Evolutionary conservation across 805 yeast species (phyloP).

Genomic region (Candida anglica): DNA sequence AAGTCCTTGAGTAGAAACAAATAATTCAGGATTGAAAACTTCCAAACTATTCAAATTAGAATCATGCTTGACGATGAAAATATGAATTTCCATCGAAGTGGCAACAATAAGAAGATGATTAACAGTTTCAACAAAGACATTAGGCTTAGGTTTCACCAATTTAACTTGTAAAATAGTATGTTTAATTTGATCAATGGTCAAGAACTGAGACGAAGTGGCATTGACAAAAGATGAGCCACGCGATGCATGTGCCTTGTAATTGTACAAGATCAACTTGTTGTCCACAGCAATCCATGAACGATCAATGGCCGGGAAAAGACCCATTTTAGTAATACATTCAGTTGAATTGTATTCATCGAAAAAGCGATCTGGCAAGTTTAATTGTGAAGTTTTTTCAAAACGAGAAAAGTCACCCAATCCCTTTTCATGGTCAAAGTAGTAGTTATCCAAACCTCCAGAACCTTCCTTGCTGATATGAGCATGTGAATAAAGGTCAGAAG

Average conservation of each 20-base stretch:
- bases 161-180: conserved; percentile 75
- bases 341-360: conserved; percentile 67
- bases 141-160: conserved; percentile 76
- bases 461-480: conserved; percentile 49
- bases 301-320: conserved; percentile 73
- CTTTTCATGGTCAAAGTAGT: conserved; percentile 46
- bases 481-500: conserved; percentile 49
- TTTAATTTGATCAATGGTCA: conserved; percentile 76
- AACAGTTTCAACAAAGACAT: conserved; percentile 76
- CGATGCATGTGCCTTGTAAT: conserved; percentile 47
- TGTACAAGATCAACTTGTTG: conserved; percentile 81
- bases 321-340: conserved; percentile 70
- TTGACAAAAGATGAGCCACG: not conserved
- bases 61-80: conserved; percentile 66
- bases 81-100: conserved; percentile 74
- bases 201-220: conserved; percentile 46
- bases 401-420: conserved; percentile 60
- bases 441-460: conserved; percentile 53
- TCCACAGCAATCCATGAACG: conserved; percentile 87
- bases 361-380: conserved; percentile 77
- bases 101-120: conserved; percentile 70
- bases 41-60: conserved; percentile 46
- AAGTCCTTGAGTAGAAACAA: conserved; percentile 75
- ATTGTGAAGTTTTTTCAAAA: conserved; percentile 65
- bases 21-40: conserved; percentile 77